Evolutionary conservation across 768 basidiomycete species (phyloP), one percentile per base, ranked within the genome.

Genomic region (Lepiota subincarnata): DNA sequence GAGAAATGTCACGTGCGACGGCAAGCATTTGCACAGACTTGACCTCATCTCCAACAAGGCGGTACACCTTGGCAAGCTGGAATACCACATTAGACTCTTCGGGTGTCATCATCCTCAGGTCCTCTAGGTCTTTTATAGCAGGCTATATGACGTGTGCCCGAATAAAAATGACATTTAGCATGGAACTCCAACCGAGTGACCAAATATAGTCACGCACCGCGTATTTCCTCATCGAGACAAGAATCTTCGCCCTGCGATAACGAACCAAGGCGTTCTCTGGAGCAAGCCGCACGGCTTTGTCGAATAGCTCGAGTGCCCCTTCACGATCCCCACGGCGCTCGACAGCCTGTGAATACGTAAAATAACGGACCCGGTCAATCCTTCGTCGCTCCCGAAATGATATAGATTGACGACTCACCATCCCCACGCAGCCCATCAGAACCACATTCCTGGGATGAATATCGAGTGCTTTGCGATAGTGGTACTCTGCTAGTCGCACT

Each of bases 1-100:
- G 96, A 42, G 96, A 89, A 54, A 98, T 81, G 66, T 99, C 97
- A 57, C 94, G 85, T 60, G 94, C 97, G 36, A 87, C 78, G 26
- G 93, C 91, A 57, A 99, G 87, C 70, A 86, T 78, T 56, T 89
- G 85, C 53, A 90, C 88, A 45, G 92, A 86, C 69, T 89, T 86
- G 16, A 80, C 76, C 59, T 83, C 81, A 69, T 92, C 78, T 34
- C 92, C 92, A 51, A 89, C 70, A 60, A 89, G 75, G 43, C 91
- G 83, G 65, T 97, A 98, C 55, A 89, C 86, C 72, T 88, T 89
- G 22, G 94, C 97, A 14, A 99, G 82, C 70, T 98, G 87, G 81
- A 97, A 97, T 55, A 95, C 83, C 53, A 98, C 90, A 72, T 98
- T 98, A 50, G 94, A 88, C 74, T 99, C 97, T 64, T 94, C 92